Base-by-base conservation (phyloP, 2,329 filamentous ascomycete species). In the Metarhizium brunneum region DNA sequence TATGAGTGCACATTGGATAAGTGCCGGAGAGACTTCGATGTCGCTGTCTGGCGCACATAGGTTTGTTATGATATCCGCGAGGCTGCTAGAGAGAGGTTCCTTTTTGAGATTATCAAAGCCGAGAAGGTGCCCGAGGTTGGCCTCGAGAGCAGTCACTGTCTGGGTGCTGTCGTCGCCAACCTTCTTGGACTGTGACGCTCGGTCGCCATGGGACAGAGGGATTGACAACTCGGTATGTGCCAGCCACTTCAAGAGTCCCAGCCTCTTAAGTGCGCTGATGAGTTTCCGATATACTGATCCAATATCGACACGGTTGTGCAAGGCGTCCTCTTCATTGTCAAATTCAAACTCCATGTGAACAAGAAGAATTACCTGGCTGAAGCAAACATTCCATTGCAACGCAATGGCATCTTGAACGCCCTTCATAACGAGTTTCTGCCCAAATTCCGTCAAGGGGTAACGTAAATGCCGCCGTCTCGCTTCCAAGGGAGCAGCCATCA, bases 341-440 rank as follows among this genome's bases (percentile, higher is more conserved):
- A 89, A 81, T 65, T 94, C 90, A 43, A 85, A 86, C 67, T 94
- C 87, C 78, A 97, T 87, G 68, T 96, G 91, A 10, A 94, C 80
- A 16, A 95, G 77, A 6, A 99, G 78, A 2, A 94, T 79, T 2
- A 97, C 75, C 56, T 97, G 82, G 65, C 92, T 90, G 59, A 95
- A 84, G 52, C 95, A 83, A 8, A 94, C 76, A 57, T 83, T 83
- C 72, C 85, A 85, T 57, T 88, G 86, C 36, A 89, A 72, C 52
- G 87, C 79, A 6, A 94, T 80, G 13, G 82, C 86, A 66, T 97
- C 91, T 65, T 92, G 87, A 0, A 88, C 84, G 6, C 90, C 86
- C 58, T 85, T 85, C 11, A 95, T 81, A 14, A 91, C 76, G 2
- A 91, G 73, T 61, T 84, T 88, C 45, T 84, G 82, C 18, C 92